Conservation (phyloP, 2,329 filamentous ascomycete genomes). For the Fusarium redolens region DNA sequence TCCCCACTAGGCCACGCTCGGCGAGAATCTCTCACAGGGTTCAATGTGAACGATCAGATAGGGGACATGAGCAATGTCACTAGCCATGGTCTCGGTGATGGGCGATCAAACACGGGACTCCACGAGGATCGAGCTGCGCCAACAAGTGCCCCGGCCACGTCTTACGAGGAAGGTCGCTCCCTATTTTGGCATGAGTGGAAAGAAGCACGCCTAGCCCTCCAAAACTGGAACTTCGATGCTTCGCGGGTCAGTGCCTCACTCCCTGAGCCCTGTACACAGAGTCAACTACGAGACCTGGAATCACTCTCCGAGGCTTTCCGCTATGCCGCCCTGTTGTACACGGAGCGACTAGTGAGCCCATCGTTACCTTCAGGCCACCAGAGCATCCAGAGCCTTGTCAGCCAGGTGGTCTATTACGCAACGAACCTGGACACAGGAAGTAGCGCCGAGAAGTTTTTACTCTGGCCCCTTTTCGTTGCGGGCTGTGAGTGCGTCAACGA, state of each 20-base stretch:
- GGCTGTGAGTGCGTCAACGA: constrained; percentile 90
- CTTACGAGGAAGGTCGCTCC: constrained; percentile 68
- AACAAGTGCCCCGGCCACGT: constrained; percentile 55
- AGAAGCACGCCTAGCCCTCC: constrained; percentile 78
- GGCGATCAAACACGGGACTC: constrained; percentile 69
- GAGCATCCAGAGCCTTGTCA: constrained; percentile 85
- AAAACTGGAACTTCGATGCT: constrained; percentile 82
- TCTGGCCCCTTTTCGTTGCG: constrained; percentile 93
- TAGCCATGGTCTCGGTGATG: constrained; percentile 72
- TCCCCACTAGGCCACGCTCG: constrained; percentile 58
- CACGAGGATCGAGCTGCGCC: constrained; percentile 65
- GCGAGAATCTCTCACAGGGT: constrained; percentile 49
- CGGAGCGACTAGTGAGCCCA: constrained; percentile 85
- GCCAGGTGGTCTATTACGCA: constrained; percentile 85
- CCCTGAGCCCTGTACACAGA: constrained; percentile 62
- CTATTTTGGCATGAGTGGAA: constrained; percentile 91
- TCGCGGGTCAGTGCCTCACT: constrained; percentile 63
- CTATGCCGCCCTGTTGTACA: constrained; percentile 88
- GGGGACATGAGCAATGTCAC: constrained; percentile 54
- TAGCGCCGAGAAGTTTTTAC: constrained; percentile 84
- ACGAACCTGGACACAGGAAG: constrained; percentile 78
- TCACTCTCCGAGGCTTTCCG: constrained; percentile 92
- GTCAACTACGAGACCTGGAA: constrained; percentile 78
- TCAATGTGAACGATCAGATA: constrained; percentile 42
- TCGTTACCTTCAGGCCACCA: constrained; percentile 76